These are phyloP conservation scores for Lasiosphaeria miniovina DNA, from an alignment of 495 filamentous ascomycete species.

Conservation along the genomic window DNA sequence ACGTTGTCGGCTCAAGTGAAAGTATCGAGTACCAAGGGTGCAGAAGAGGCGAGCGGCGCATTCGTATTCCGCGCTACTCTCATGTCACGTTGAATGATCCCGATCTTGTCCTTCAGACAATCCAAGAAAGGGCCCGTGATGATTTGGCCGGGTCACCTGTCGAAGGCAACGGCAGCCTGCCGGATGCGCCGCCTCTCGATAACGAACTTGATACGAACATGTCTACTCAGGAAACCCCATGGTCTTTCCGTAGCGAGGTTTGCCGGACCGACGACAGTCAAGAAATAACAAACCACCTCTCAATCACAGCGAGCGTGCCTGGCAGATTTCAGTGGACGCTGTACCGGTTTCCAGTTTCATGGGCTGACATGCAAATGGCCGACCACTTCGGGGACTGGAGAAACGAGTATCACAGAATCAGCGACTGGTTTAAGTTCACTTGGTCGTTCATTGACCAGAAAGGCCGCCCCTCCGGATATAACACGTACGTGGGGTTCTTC, in stretches of 20 bases:
- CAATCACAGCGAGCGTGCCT: not conserved
- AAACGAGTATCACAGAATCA: slow-evolving; percentile 29
- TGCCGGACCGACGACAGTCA: not conserved
- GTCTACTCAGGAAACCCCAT: not conserved
- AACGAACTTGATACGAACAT: not conserved
- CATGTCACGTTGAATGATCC: slow-evolving; percentile 37
- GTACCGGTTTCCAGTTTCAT: slow-evolving; percentile 37
- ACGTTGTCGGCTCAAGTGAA: slow-evolving; percentile 43
- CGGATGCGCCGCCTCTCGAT: not conserved
- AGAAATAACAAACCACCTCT: slow-evolving; percentile 5
- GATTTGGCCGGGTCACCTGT: not conserved
- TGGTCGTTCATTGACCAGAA: slow-evolving; percentile 15
- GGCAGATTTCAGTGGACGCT: slow-evolving; percentile 12
- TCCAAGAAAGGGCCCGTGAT: slow-evolving; percentile 12
- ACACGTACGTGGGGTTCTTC: slow-evolving; percentile 44
- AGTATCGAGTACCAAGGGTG: slow-evolving; percentile 14
- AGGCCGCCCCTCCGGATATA: slow-evolving; percentile 11
- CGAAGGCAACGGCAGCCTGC: not conserved
- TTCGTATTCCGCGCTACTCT: slow-evolving; percentile 41
- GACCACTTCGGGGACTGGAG: slow-evolving; percentile 30
- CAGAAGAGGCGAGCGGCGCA: slow-evolving; percentile 31
- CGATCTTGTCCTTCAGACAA: slow-evolving; percentile 30
- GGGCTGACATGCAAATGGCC: slow-evolving; percentile 35
- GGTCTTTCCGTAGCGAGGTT: slow-evolving; percentile 16
- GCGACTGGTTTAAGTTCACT: slow-evolving; percentile 32